phyloP scores from a whole-genome alignment of 179 eudicot genomes.

The Beta macrorhiza region DNA sequence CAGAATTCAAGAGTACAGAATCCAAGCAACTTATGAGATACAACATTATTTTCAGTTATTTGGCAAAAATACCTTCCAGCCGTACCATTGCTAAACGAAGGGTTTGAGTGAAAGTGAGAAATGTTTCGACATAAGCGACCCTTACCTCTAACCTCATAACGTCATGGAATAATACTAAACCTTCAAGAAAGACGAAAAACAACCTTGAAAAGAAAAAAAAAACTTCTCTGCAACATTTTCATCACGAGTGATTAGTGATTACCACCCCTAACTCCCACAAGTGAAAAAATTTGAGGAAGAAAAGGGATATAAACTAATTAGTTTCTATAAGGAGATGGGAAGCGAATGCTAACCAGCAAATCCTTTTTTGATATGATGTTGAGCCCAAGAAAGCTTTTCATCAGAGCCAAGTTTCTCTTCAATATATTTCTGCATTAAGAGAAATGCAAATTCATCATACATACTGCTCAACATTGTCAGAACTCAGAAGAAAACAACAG shows the following conservation, averaged over 20 bases:
- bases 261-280: background rate
- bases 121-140: background rate
- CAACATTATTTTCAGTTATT: background rate
- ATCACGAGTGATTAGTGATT: background rate
- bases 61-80: background rate
- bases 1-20: background rate
- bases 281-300: background rate
- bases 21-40: background rate
- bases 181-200: background rate
- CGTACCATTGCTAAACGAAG: background rate
- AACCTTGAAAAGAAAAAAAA: no score
- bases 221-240: background rate
- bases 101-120: background rate
- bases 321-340: background rate
- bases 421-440: conserved; percentile 51
- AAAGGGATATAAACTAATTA: background rate
- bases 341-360: conserved; percentile 54
- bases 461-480: background rate
- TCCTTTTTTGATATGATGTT: conserved; percentile 58
- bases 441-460: conserved; percentile 6
- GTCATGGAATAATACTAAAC: background rate
- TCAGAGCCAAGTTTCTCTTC: conserved; percentile 69
- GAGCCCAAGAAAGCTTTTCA: conserved; percentile 65
- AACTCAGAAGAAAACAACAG: conserved; percentile 1
- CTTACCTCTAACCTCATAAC: no score